Conservation (phyloP, 1,284 basidiomycete species). For the Moniliophthora roreri region DNA sequence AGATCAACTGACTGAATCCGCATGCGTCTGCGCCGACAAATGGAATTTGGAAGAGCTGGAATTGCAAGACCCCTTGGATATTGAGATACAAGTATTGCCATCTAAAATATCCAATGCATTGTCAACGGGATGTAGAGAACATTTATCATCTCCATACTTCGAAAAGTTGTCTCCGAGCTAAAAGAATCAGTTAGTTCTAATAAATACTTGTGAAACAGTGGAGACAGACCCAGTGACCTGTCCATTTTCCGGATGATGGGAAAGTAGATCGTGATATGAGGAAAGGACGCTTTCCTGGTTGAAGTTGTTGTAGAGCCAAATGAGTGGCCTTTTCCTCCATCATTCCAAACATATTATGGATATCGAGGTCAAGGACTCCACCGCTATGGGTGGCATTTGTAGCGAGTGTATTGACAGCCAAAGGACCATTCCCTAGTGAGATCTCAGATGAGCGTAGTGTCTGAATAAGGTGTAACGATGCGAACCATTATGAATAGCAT, state of each 20-base stretch:
- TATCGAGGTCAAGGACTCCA: conserved; percentile 57
- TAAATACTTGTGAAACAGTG: conserved; percentile 5
- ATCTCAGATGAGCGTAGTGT: not conserved
- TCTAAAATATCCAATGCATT: conserved; percentile 4
- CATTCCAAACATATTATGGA: conserved; percentile 65
- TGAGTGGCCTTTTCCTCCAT: conserved; percentile 66
- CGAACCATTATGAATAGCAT: conserved; percentile 71
- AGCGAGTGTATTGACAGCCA: conserved; percentile 52
- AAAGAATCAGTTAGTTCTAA: conserved; percentile 8
- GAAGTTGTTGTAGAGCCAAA: conserved; percentile 48
- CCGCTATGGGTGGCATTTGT: conserved; percentile 61
- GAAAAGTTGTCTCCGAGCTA: conserved; percentile 75
- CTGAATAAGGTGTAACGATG: not conserved
- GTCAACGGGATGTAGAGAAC: not conserved
- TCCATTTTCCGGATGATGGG: conserved; percentile 63
- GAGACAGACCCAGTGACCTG: conserved; percentile 53
- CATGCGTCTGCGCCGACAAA: conserved; percentile 78
- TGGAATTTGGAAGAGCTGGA: conserved; percentile 75
- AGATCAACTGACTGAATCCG: conserved; percentile 50
- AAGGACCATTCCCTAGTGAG: conserved; percentile 45
- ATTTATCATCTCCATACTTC: conserved; percentile 14
- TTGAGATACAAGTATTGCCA: conserved; percentile 63
- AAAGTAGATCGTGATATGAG: conserved; percentile 68
- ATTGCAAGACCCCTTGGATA: conserved; percentile 71
- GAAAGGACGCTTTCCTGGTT: conserved; percentile 61